These are phyloP conservation scores for Alternaria gaisen DNA, from an alignment of 2,329 filamentous ascomycete genomes.

Conservation along the genomic window DNA sequence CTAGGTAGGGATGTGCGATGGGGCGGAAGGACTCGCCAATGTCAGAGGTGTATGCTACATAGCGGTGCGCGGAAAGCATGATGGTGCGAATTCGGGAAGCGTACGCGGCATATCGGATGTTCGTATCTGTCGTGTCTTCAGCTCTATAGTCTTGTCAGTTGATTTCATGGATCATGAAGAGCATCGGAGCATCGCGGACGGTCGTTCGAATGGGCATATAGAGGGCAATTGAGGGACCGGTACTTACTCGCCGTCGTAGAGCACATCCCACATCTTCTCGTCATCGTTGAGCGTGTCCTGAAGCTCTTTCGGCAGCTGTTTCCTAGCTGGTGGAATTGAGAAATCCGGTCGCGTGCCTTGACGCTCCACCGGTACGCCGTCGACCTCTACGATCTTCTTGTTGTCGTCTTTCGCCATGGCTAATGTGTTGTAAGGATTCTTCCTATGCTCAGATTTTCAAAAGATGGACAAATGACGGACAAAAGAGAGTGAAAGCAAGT, in stretches of 20 bases:
- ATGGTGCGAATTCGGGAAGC: conserved; percentile 85
- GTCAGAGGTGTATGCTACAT: conserved; percentile 96
- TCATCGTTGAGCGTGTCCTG: conserved; percentile 68
- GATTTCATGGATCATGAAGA: not conserved
- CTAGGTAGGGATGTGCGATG: conserved; percentile 83
- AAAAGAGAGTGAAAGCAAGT: not conserved
- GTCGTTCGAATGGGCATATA: not conserved
- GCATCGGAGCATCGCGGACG: not conserved
- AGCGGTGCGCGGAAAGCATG: conserved; percentile 88
- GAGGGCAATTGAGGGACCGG: not conserved
- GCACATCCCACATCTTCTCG: conserved; percentile 77
- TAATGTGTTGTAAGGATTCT: not conserved
- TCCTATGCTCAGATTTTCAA: not conserved
- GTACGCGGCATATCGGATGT: conserved; percentile 91
- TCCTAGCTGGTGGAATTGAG: conserved; percentile 58
- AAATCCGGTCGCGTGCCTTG: conserved; percentile 58
- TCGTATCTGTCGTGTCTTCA: conserved; percentile 82
- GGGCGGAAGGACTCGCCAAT: conserved; percentile 97
- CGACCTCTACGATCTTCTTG: conserved; percentile 36
- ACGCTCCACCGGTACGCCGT: conserved; percentile 54
- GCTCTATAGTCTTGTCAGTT: conserved; percentile 58
- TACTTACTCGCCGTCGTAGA: conserved; percentile 81
- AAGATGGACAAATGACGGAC: not conserved
- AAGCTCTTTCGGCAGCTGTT: conserved; percentile 63
- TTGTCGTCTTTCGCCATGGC: conserved; percentile 51